These are phyloP conservation scores for Madurella fahalii DNA, from an alignment of 2,329 filamentous ascomycete genomes.

Conservation along the genomic window DNA sequence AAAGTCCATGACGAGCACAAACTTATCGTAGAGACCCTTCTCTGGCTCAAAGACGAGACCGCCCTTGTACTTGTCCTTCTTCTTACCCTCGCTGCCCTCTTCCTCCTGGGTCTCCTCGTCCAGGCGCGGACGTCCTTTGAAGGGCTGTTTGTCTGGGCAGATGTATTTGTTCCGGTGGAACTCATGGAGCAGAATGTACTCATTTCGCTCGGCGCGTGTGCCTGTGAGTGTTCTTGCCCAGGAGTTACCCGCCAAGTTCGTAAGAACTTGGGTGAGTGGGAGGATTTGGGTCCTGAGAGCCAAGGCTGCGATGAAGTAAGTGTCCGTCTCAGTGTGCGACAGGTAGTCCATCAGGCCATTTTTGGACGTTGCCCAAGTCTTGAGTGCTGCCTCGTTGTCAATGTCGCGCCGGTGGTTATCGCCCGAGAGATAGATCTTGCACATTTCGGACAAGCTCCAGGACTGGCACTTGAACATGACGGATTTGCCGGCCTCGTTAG, in stretches of 20 bases:
- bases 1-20: constrained; percentile 99
- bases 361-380: constrained; percentile 78
- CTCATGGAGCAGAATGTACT: constrained; percentile 97
- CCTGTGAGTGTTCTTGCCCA: constrained; percentile 95
- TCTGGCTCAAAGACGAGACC: constrained; percentile 98
- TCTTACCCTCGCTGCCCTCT: constrained; percentile 72
- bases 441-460: constrained; percentile 98
- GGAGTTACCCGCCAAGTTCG: constrained; percentile 94
- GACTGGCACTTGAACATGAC: constrained; percentile 96
- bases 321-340: constrained; percentile 90
- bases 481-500: constrained; percentile 95
- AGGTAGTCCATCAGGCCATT: constrained; percentile 90
- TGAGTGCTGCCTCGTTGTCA: constrained; percentile 82
- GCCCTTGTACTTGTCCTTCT: constrained; percentile 99
- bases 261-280: constrained; percentile 88
- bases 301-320: constrained; percentile 90
- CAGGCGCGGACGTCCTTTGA: constrained; percentile 66
- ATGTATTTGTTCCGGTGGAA: constrained; percentile 98
- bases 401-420: constrained; percentile 73
- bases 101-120: constrained; percentile 70
- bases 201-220: constrained; percentile 94
- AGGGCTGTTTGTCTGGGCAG: constrained; percentile 88
- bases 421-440: constrained; percentile 76
- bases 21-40: constrained; percentile 96
- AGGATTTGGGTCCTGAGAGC: constrained; percentile 87